Evolutionary conservation across 78 protist species (phyloP), one percentile per base, ranked within the genome.

Genomic region (Tieghemostelium lacteum): DNA sequence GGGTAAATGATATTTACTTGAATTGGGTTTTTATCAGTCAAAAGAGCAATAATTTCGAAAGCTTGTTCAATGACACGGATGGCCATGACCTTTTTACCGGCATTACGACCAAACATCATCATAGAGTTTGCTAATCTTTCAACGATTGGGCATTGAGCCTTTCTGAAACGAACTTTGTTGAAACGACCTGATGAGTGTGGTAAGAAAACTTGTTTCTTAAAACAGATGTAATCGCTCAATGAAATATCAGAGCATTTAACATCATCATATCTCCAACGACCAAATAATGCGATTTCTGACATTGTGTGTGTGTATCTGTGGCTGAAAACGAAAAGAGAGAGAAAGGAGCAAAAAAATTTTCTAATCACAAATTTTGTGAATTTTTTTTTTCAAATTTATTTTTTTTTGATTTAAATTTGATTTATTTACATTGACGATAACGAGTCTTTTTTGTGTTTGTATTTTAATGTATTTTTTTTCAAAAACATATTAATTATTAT

Each of bases 181-280:
- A 89, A 99, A 67, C 99, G 98, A 45, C 99, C 99, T 39, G 99
- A 99, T 17, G 99, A 87, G 98, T 99, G 99, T 49, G 99, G 99
- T 19, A 98, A 87, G 96, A 75, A 99, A 52, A 94, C 95, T 36
- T 40, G 57, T 75, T 92, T 92, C 95, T 95, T 95, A 69, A 94
- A 87, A 28, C 98, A 95, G 94, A 98, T 95, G 99, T 97, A 97
- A 94, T 97, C 98, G 86, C 74, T 71, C 20, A 94, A 65, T 8
- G 95, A 93, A 57, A 87, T 73, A 61, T 93, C 93, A 42, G 73
- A 33, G 45, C 86, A 61, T n/a, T 57, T 61, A 61, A 92, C 89
- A 28, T 69, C 92, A 20, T 63, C 58, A 75, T 50, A 75, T 58
- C 65, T 54, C 87, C 87, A 77, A 64, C 65, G 63, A 42, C 87